Evolutionary conservation across 306 rosid species (phyloP).

Genomic region (Sphenostylis stenocarpa): DNA sequence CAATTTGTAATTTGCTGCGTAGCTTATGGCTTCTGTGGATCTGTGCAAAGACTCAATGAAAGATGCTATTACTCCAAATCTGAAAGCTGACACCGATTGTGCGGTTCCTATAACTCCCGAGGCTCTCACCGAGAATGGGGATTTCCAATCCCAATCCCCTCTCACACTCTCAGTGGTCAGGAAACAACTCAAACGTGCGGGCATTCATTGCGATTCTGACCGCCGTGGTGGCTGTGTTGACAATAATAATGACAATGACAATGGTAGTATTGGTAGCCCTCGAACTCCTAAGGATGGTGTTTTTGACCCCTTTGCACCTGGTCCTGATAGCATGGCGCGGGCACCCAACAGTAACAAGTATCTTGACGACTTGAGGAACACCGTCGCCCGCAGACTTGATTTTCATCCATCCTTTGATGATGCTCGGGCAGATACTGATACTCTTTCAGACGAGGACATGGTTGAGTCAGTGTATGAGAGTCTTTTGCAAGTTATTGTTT

Average conservation of each 20-base stretch:
- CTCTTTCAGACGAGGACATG: slow-evolving; percentile 63
- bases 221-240: neutral
- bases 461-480: slow-evolving; percentile 53
- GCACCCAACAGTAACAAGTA: slow-evolving; percentile 56
- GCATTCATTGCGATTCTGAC: slow-evolving; percentile 20
- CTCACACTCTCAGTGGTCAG: slow-evolving; percentile 49
- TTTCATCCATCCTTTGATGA: slow-evolving; percentile 41
- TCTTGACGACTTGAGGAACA: slow-evolving; percentile 34
- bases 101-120: slow-evolving; percentile 70
- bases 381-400: slow-evolving; percentile 55
- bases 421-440: neutral
- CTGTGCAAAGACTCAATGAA: slow-evolving; percentile 14
- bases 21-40: slow-evolving; percentile 48
- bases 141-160: slow-evolving; percentile 39
- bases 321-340: slow-evolving; percentile 46
- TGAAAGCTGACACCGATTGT: neutral
- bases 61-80: slow-evolving; percentile 10
- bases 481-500: slow-evolving; percentile 66
- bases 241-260: neutral
- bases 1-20: neutral
- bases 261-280: slow-evolving; percentile 42
- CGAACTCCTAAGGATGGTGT: slow-evolving; percentile 64
- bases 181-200: slow-evolving; percentile 30
- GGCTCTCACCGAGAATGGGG: slow-evolving; percentile 58
- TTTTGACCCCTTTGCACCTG: slow-evolving; percentile 78